Evolutionary conservation across 78 protist species (phyloP), one percentile per base, ranked within the genome.

Genomic region (Ministeria vibrans): DNA sequence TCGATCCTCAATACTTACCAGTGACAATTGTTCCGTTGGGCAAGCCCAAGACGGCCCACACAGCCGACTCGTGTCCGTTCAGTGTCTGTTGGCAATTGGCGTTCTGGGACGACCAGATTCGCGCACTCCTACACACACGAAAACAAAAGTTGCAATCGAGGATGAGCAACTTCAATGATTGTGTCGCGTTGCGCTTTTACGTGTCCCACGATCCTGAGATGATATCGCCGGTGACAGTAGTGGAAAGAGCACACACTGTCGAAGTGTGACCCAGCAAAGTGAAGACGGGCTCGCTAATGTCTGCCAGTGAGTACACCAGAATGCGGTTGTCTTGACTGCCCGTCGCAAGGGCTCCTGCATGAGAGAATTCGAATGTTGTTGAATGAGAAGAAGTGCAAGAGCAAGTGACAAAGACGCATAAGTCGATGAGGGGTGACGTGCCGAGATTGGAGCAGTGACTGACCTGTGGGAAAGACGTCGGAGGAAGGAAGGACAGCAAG

Each of bases 21-120:
- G 87, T 64, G 38, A 83, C 81, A 44, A 78, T 59, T n/a, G n/a
- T 49, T 22, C 88, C 88, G 49, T 91, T 75, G 30, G 64, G 83
- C 30, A 91, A 53, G 13, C 74, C 85, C 28, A 83, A 27, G 28
- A 91, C 92, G 23, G 83, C 64, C 94, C 94, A 91, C 0, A 91
- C 80, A 18, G 88, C 82, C 32, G 49, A 79, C 51, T 86, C 88
- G 79, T 90, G 93, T 7, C 88, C 88, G 28, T n/a, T 39, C n/a
- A 90, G 73, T 20, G 81, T 74, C 25, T n/a, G 1, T 23, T 80
- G n/a, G 74, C 88, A 83, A 41, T 80, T 72, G 45, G 62, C 70
- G 61, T 74, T 80, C 32, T n/a, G 22, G 73, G 39, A 45, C 15
- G 34, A 42, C 73, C 73, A 66, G 42, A 66, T 45, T 6, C 73